Evolutionary conservation across 768 basidiomycete species (phyloP).

Genomic region (Leccinum aurantiacum): DNA sequence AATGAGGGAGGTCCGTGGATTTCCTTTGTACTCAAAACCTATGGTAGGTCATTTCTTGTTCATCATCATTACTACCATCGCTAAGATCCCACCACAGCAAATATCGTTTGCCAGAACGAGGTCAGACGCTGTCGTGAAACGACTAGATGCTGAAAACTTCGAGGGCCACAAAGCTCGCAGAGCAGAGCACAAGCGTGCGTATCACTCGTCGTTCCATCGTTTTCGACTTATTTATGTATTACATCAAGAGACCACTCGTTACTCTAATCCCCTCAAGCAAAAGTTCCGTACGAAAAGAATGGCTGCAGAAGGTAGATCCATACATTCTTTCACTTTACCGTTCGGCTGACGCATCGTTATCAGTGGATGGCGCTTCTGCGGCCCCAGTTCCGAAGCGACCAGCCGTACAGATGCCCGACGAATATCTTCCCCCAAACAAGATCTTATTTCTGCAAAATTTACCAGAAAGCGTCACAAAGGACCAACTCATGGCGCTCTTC

Average conservation of each 20-base stretch:
- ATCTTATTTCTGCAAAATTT: conserved; percentile 98
- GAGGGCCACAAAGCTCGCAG: conserved; percentile 76
- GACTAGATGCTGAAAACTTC: conserved; percentile 59
- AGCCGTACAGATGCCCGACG: conserved; percentile 97
- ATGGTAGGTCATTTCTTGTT: conserved; percentile 61
- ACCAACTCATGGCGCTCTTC: conserved; percentile 87
- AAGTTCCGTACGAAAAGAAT: conserved; percentile 81
- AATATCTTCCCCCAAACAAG: conserved; percentile 98
- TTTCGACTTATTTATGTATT: not conserved
- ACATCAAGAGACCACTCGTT: conserved; percentile 68
- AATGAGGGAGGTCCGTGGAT: conserved; percentile 88
- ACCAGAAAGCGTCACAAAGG: conserved; percentile 90
- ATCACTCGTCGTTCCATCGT: not conserved
- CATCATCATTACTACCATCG: not conserved
- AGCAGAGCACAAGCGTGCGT: conserved; percentile 82
- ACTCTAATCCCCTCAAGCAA: conserved; percentile 86
- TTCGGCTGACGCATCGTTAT: conserved; percentile 5
- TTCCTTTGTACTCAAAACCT: conserved; percentile 94
- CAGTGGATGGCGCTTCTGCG: conserved; percentile 70
- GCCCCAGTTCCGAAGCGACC: conserved; percentile 72
- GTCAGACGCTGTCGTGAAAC: conserved; percentile 88
- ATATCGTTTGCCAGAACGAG: conserved; percentile 88
- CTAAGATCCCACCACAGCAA: conserved; percentile 58
- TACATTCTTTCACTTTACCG: conserved; percentile 3
- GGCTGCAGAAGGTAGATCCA: conserved; percentile 69